These are phyloP conservation scores for Thalassia testudinum DNA, from an alignment of 116 monocot genomes.

Conservation along the genomic window DNA sequence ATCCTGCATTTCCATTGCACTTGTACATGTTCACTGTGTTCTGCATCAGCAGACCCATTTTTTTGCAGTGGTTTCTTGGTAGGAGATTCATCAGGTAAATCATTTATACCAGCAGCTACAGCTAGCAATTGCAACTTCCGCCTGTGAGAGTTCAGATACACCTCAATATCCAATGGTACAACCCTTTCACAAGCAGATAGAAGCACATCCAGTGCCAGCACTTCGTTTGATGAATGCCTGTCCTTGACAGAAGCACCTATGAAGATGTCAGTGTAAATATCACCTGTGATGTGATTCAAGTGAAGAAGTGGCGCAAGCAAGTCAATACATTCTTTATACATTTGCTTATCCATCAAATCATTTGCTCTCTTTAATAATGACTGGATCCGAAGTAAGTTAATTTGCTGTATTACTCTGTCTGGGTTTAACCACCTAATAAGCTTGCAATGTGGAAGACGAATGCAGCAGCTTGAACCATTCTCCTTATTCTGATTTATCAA, in stretches of 20 bases:
- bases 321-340: conserved; percentile 49
- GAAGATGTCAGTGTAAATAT: conserved; percentile 28
- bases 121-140: conserved; percentile 54
- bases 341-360: conserved; percentile 56
- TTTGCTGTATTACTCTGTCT: conserved; percentile 54
- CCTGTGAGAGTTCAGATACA: conserved; percentile 46
- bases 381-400: conserved; percentile 67
- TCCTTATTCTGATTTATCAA: conserved; percentile 28
- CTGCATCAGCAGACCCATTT: conserved; percentile 19
- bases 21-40: conserved; percentile 16
- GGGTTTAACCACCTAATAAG: conserved; percentile 38
- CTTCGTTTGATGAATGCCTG: conserved; percentile 28
- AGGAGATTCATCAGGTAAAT: conserved; percentile 12
- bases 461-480: conserved; percentile 15
- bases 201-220: conserved; percentile 63
- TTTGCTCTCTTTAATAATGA: conserved; percentile 22
- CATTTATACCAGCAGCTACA: conserved; percentile 51
- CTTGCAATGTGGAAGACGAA: conserved; percentile 63
- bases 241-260: conserved; percentile 21
- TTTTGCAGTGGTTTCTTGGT: conserved; percentile 6
- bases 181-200: conserved; percentile 63
- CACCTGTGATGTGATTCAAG: conserved; percentile 36
- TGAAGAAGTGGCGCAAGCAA: conserved; percentile 61
- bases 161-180: conserved; percentile 37
- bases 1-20: conserved; percentile 28